Evolutionary conservation across 352 stramenopile species (phyloP), one percentile per base, ranked within the genome.

Genomic region (Globisporangium paddicum): DNA sequence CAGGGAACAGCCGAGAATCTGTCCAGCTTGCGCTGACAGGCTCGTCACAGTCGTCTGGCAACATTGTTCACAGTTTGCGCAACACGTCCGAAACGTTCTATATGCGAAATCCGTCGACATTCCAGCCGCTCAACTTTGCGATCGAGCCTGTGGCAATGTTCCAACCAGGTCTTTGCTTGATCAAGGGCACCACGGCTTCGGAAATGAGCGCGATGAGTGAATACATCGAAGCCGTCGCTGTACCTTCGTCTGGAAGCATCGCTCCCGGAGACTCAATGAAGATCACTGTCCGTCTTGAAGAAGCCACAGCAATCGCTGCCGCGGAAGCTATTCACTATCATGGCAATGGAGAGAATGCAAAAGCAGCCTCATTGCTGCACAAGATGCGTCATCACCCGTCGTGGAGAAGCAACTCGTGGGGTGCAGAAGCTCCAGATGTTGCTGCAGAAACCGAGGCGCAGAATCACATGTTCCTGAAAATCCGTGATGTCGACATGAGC

Each of bases 361-460:
- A 78, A 38, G 59, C 59, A 38, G 56, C 62, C 32, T 62, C 78
- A 23, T 45, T 81, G 21, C 58, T 90, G 26, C 84, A 89, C 58
- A 90, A 89, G 62, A 82, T 90, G 71, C 76, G 83, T 2, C 81
- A 90, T 48, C 79, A 94, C 58, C 84, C 82, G 46, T 88, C 71
- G 5, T 94, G 84, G 84, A 56, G 84, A 58, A 94, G 82, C 52
- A 94, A 90, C 57, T 94, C 84, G 11, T 94, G 84, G 84, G 84
- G 86, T 49, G 71, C 71, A 1, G 80, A 92, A 38, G 57, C 74
- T 16, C 60, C 64, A 9, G 78, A 89, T 44, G 59, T 41, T 51
- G 68, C 42, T 19, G 63, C 46, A 13, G 77, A 88, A 8, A 64
- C 70, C 16, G 82, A 58, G 59, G 64, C 64, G 9, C 77, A 78